Conservation (phyloP, 2,329 filamentous ascomycete species). For the Tolypocladium ophioglossoides region DNA sequence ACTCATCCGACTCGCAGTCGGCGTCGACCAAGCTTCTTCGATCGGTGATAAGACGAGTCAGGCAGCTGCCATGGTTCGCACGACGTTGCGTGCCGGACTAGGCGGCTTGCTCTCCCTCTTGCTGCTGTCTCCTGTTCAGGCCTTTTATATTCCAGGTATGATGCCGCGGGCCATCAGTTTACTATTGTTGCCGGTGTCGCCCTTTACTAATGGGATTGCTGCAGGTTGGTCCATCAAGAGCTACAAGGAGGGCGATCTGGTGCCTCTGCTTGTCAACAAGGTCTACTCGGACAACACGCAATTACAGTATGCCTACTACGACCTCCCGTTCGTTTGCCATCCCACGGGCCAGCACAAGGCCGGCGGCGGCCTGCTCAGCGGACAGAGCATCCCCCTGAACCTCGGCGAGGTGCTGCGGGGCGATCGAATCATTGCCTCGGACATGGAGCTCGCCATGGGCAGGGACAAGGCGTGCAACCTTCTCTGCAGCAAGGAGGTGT, state of each 20-base stretch:
- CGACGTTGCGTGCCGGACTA: conserved; percentile 20
- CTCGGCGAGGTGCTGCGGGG: conserved; percentile 80
- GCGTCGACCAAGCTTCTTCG: neutral
- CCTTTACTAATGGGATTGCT: conserved; percentile 2
- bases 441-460: conserved; percentile 71
- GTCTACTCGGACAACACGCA: conserved; percentile 83
- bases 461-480: conserved; percentile 62
- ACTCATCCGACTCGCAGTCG: neutral
- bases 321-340: conserved; percentile 79
- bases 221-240: conserved; percentile 72
- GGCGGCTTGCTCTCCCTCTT: conserved; percentile 33
- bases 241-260: conserved; percentile 64
- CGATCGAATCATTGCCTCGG: conserved; percentile 74
- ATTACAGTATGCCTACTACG: conserved; percentile 84
- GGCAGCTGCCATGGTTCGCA: conserved; percentile 7
- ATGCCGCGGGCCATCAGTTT: neutral
- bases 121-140: conserved; percentile 29
- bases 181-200: neutral
- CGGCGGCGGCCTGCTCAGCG: conserved; percentile 60
- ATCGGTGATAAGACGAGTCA: neutral
- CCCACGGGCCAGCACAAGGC: conserved; percentile 57
- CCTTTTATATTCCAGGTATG: conserved; percentile 81
- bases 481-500: conserved; percentile 60
- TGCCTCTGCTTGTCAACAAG: conserved; percentile 86
- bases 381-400: conserved; percentile 71